Conservation (phyloP, 2,329 filamentous ascomycete genomes). For the Neopestalotiopsis sp. region DNA sequence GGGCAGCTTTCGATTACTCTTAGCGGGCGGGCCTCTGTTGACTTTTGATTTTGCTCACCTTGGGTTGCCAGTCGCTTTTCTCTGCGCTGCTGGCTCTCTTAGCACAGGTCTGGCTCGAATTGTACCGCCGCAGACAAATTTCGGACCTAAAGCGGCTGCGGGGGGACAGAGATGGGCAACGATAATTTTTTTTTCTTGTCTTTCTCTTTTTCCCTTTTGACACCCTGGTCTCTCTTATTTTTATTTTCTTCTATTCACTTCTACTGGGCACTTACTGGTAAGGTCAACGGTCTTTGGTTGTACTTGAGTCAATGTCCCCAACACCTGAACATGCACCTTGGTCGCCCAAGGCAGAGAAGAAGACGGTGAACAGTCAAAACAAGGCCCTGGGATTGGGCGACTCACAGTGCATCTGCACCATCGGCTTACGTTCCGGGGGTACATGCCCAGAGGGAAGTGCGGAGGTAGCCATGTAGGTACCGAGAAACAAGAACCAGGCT, state of each 20-base stretch:
- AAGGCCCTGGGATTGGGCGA: background rate
- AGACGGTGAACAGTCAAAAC: conserved; percentile 8
- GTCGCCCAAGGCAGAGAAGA: background rate
- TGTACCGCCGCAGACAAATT: background rate
- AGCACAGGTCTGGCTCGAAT: background rate
- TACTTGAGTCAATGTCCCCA: background rate
- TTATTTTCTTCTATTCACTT: conserved; percentile 26
- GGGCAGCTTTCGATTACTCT: conserved; percentile 10
- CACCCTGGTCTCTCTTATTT: conserved; percentile 20
- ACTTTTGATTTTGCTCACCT: background rate
- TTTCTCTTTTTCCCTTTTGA: conserved; percentile 18
- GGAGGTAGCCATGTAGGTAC: background rate
- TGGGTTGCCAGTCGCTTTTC: background rate
- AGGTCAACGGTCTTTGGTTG: background rate
- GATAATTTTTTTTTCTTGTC: background rate
- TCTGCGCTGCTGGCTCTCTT: too few species aligned
- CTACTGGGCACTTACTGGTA: background rate
- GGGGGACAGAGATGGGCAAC: background rate
- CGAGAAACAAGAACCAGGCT: background rate
- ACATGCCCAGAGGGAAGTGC: background rate
- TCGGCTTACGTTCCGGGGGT: background rate
- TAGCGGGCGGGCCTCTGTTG: conserved; percentile 13
- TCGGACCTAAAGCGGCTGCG: background rate
- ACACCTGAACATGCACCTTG: background rate
- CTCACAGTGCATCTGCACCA: background rate